These are phyloP conservation scores for Spatholobus suberectus DNA, from an alignment of 306 rosid genomes.

Conservation along the genomic window DNA sequence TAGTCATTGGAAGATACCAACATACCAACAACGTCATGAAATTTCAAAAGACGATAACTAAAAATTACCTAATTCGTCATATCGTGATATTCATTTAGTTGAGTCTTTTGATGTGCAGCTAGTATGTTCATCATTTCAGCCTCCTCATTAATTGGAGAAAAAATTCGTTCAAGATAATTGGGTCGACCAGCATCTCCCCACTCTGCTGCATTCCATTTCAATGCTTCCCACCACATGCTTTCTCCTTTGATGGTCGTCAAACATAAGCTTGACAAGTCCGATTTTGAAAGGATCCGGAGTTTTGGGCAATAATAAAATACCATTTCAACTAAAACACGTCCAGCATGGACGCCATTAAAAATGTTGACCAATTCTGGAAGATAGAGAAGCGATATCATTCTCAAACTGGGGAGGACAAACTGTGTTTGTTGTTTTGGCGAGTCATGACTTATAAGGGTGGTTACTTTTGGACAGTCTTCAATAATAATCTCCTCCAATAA, in stretches of 20 bases:
- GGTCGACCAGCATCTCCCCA: neutral
- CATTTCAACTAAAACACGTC: neutral
- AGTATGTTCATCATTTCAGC: constrained; percentile 13
- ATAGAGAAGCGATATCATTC: neutral
- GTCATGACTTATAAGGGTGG: neutral
- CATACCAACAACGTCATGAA: too few relatives aligned
- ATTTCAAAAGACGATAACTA: too few relatives aligned
- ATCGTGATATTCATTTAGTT: too few relatives aligned
- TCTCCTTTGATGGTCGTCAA: constrained; percentile 27
- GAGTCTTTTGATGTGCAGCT: neutral
- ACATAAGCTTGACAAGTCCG: neutral
- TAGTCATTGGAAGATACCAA: too few relatives aligned
- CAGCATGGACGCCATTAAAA: constrained; percentile 14
- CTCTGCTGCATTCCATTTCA: neutral
- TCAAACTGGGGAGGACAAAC: constrained; percentile 9
- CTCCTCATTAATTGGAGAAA: neutral
- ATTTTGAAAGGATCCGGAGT: neutral
- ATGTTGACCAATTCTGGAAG: constrained; percentile 26
- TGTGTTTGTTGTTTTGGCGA: neutral
- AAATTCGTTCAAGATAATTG: neutral
- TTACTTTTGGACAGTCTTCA: constrained; percentile 38
- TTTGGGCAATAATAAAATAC: constrained; percentile 37
- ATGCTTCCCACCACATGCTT: constrained; percentile 28
- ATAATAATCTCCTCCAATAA: constrained; percentile 13
- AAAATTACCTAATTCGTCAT: too few relatives aligned